Conservation (phyloP, 306 rosid genomes). For the Abrus precatorius region DNA sequence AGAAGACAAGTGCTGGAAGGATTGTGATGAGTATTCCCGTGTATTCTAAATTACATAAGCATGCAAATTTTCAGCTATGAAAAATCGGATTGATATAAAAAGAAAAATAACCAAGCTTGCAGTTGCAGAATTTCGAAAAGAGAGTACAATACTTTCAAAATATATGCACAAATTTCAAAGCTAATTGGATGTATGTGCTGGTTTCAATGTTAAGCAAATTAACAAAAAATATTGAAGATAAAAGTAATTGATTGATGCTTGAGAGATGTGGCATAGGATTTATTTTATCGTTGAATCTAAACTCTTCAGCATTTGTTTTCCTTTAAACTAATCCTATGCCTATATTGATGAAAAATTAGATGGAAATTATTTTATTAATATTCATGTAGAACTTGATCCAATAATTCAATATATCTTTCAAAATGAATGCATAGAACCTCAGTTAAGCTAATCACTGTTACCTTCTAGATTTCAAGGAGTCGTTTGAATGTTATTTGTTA, state of each 20-base stretch:
- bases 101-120: not conserved
- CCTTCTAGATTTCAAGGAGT: not conserved
- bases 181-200: not conserved
- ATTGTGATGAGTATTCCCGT: not conserved
- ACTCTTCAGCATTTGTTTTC: not conserved
- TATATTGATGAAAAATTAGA: no score
- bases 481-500: not conserved
- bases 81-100: not conserved
- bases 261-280: not conserved
- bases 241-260: not conserved
- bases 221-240: not conserved
- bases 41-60: constrained; percentile 4
- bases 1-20: not conserved
- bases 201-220: not conserved
- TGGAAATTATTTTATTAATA: no score
- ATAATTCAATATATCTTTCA: not conserved
- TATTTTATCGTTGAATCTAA: not conserved
- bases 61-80: not conserved
- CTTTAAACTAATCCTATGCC: not conserved
- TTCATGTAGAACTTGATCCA: no score
- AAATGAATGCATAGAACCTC: not conserved
- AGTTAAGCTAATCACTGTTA: not conserved
- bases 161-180: not conserved
- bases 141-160: no score
- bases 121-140: not conserved